A percentile compares a stretch with the other conserved stretches of the same genome.
phyloP scores from a whole-genome alignment of 805 yeast genomes.

The Ogataea degrootiae region DNA sequence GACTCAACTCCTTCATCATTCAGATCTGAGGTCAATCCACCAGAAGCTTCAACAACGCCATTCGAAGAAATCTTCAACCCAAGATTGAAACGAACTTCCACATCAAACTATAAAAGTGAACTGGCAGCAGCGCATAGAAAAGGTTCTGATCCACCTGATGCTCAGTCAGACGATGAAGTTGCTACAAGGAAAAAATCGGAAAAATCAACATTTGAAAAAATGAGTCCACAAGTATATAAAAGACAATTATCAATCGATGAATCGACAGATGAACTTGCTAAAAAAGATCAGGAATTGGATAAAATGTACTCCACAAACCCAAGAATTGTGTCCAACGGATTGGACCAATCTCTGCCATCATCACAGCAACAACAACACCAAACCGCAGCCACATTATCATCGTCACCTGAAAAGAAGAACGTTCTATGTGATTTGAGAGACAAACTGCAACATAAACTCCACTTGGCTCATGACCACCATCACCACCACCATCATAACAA shows the following conservation, averaged over 20 bases:
- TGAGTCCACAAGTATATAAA: conserved; percentile 20
- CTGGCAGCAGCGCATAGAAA: conserved; percentile 19
- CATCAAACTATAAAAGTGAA: conserved; percentile 20
- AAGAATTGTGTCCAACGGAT: not conserved
- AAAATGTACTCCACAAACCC: not conserved
- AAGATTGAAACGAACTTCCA: conserved; percentile 8
- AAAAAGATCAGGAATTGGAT: not conserved
- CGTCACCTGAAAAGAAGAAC: not conserved
- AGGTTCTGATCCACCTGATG: not conserved
- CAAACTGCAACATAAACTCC: conserved; percentile 7
- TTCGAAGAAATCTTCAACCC: conserved; percentile 10
- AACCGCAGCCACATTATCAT: too few relatives aligned
- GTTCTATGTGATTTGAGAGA: conserved; percentile 4
- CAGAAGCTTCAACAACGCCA: conserved; percentile 18
- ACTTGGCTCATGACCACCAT: not conserved
- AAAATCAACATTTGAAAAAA: conserved; percentile 14
- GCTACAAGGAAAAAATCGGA: conserved; percentile 17
- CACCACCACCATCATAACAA: not conserved
- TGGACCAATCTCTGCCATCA: too few relatives aligned
- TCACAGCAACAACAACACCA: too few relatives aligned
- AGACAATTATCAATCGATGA: conserved; percentile 12
- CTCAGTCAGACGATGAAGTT: conserved; percentile 2
- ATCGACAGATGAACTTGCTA: not conserved
- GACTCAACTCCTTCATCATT: conserved; percentile 6
- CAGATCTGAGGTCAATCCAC: conserved; percentile 11